Percentiles rank a stretch among this genome's conserved stretches.
Conservation (phyloP, 371 early-diverging fungal genomes). For the Rhizopus sp. region DNA sequence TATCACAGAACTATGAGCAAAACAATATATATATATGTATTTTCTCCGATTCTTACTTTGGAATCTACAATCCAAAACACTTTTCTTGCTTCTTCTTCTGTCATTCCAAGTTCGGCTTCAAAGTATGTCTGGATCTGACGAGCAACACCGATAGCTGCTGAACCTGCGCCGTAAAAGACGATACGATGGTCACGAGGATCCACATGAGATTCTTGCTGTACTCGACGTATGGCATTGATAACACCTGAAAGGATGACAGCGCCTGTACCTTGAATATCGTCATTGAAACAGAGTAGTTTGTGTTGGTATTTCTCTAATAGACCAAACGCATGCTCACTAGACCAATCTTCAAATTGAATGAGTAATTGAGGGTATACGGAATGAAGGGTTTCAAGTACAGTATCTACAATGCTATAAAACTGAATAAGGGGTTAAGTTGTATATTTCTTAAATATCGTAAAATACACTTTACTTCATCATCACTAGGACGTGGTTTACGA, state of each 20-base stretch:
- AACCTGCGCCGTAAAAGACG: constrained; percentile 88
- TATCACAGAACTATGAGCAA: not conserved
- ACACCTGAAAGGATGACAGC: constrained; percentile 91
- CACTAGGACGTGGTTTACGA: constrained; percentile 47
- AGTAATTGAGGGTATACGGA: constrained; percentile 74
- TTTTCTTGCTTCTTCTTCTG: constrained; percentile 72
- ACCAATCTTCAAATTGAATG: constrained; percentile 95
- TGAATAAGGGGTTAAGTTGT: not conserved
- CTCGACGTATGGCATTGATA: constrained; percentile 81
- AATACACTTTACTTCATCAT: constrained; percentile 38
- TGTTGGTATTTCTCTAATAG: constrained; percentile 70
- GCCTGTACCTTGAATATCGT: constrained; percentile 75
- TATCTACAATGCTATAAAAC: constrained; percentile 82
- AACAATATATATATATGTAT: not conserved
- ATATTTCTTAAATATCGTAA: no score
- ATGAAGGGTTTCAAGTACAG: constrained; percentile 71
- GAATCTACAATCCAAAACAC: constrained; percentile 89
- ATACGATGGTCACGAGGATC: constrained; percentile 75
- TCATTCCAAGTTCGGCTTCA: constrained; percentile 61
- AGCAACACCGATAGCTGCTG: constrained; percentile 91
- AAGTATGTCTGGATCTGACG: constrained; percentile 82
- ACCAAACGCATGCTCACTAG: constrained; percentile 84
- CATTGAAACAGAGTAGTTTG: constrained; percentile 76
- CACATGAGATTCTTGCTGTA: constrained; percentile 52
- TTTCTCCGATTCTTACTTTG: constrained; percentile 27